A percentile compares a stretch with the other conserved stretches of the same genome.
Conservation (phyloP, 768 basidiomycete genomes). For the Lactarius evosmus region DNA sequence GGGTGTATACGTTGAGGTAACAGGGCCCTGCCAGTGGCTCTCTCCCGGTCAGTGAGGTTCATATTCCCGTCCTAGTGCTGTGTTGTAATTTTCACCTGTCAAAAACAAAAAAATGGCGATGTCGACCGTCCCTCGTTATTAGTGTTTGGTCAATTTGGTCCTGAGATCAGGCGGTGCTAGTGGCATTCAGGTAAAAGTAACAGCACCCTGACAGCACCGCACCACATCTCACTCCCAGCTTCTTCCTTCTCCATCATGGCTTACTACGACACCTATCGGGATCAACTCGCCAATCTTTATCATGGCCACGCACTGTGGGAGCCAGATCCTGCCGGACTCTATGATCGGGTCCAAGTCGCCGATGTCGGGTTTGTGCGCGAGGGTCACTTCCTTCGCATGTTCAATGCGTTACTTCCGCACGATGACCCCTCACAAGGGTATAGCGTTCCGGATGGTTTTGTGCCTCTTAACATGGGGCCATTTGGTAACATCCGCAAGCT, state of each 20-base stretch:
- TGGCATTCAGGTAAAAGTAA: not conserved
- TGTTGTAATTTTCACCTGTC: not conserved
- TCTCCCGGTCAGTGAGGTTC: not conserved
- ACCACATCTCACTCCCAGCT: not conserved
- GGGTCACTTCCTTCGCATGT: conserved; percentile 24
- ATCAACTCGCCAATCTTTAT: conserved; percentile 9
- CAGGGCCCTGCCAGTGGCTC: not conserved
- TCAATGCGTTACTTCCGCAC: conserved; percentile 22
- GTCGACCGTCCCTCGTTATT: not conserved
- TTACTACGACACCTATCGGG: conserved; percentile 11
- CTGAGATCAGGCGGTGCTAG: not conserved
- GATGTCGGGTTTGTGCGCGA: conserved; percentile 27
- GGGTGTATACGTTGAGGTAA: not conserved
- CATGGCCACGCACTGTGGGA: conserved; percentile 25
- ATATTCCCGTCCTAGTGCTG: not conserved
- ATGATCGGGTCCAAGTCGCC: conserved; percentile 23
- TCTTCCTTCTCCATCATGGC: not conserved
- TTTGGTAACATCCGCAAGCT: conserved; percentile 15
- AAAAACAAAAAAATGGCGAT: not conserved
- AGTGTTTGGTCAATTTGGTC: not conserved
- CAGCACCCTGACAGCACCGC: not conserved
- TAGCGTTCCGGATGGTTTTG: conserved; percentile 12
- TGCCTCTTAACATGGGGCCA: conserved; percentile 13
- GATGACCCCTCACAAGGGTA: not conserved
- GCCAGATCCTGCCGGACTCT: conserved; percentile 23